These are phyloP conservation scores for Cylindrodendrum hubeiense DNA, from an alignment of 2,329 filamentous ascomycete species.

Conservation along the genomic window DNA sequence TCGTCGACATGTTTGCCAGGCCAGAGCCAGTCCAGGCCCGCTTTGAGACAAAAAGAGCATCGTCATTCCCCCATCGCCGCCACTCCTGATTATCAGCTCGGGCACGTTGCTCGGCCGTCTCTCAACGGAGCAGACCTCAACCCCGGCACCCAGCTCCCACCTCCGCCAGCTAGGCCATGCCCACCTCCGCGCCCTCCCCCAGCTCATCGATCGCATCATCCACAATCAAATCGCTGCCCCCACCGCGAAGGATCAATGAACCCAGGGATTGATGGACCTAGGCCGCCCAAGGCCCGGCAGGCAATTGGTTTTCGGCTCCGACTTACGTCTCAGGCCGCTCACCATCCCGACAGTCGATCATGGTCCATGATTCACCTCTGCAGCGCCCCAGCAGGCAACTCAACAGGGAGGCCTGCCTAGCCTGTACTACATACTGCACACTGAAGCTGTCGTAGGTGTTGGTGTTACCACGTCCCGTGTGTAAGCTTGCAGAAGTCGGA, in stretches of 20 bases:
- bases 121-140: slow-evolving; percentile 8
- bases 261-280: neutral
- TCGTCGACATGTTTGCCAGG: slow-evolving; percentile 9
- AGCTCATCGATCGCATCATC: slow-evolving; percentile 21
- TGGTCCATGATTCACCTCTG: neutral
- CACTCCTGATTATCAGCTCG: slow-evolving; percentile 33
- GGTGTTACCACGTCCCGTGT: neutral
- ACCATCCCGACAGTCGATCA: slow-evolving; percentile 22
- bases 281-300: slow-evolving; percentile 19
- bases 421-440: neutral
- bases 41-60: slow-evolving; percentile 19
- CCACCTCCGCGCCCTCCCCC: slow-evolving; percentile 2
- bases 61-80: slow-evolving; percentile 5
- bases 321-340: slow-evolving; percentile 27
- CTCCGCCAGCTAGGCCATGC: slow-evolving; percentile 8
- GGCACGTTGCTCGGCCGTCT: slow-evolving; percentile 31
- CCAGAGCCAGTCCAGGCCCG: slow-evolving; percentile 6
- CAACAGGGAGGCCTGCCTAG: neutral
- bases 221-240: slow-evolving; percentile 8
- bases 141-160: neutral
- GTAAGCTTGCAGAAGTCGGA: neutral
- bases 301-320: slow-evolving; percentile 19
- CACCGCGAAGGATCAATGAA: slow-evolving; percentile 6
- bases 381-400: slow-evolving; percentile 3
- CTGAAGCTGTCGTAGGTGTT: neutral